Evolutionary conservation across 768 basidiomycete species (phyloP), one percentile per base, ranked within the genome.

Genomic region (Lactarius sp.): DNA sequence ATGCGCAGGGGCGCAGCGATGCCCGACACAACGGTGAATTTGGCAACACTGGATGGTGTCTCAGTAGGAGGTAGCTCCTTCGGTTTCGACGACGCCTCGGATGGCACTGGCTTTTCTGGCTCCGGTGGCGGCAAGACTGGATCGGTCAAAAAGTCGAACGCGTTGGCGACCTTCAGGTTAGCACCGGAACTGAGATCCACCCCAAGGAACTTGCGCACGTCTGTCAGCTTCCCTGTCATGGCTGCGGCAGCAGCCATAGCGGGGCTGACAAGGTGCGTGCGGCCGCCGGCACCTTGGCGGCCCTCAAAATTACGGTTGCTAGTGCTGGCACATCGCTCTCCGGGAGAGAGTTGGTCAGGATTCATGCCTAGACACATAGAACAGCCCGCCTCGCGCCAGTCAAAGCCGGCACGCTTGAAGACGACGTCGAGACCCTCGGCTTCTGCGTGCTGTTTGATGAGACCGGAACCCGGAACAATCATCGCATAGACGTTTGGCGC

Each of bases 131-230:
- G 74, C 22, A 79, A 71, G 34, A 77, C 75, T 34, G 77, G 82
- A 65, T 88, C 87, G 53, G 85, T 85, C 73, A 95, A 78, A 77
- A 93, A 94, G 62, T 94, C 87, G 69, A 81, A 80, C 33, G 83
- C 85, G 64, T 79, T 89, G 31, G 83, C 78, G 53, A 85, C 78
- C 77, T 94, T 96, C 68, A 94, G 75, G 55, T 83, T 81, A 41
- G 81, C 69, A 8, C 68, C 66, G 2, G 73, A 53, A n/a, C 67
- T 61, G 47, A 62, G 46, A 10, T 71, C 70, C 31, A 70, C 72
- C 50, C 78, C 75, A 59, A 82, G 72, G 70, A 80, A 72, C 71
- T 83, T 81, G 67, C 85, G 77, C 27, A 84, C 83, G 70, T 86
- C 85, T 50, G 81, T 80, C 66, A 86, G 75, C 69, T 77, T 76